Evolutionary conservation across 2,329 filamentous ascomycete species (phyloP).

Genomic region (Colletotrichum ledebouriae): DNA sequence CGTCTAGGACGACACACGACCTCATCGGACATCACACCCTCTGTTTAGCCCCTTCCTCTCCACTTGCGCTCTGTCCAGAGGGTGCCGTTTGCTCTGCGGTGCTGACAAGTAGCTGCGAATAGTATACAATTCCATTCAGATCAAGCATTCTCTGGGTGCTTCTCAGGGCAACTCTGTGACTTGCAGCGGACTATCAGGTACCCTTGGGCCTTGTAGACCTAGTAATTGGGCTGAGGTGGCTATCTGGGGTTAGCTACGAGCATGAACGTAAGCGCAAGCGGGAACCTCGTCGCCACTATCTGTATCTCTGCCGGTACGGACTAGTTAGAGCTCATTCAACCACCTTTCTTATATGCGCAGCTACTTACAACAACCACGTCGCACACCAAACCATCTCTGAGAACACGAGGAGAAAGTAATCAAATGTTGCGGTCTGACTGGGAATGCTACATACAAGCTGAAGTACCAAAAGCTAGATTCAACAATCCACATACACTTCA

Average conservation of each 20-base stretch:
- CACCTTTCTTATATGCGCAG: not conserved
- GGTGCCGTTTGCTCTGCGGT: not conserved
- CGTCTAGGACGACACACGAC: slow-evolving; percentile 41
- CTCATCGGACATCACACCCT: slow-evolving; percentile 42
- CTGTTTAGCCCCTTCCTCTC: slow-evolving; percentile 21
- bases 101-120: not conserved
- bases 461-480: too few relatives aligned
- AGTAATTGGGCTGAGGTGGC: too few relatives aligned
- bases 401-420: not conserved
- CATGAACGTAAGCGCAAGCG: too few relatives aligned
- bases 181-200: not conserved
- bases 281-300: too few relatives aligned
- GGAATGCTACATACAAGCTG: too few relatives aligned
- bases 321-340: slow-evolving; percentile 7
- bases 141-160: too few relatives aligned
- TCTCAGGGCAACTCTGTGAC: slow-evolving; percentile 17
- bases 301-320: not conserved
- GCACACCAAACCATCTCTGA: slow-evolving; percentile 6
- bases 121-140: not conserved
- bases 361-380: slow-evolving; percentile 5
- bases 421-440: not conserved
- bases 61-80: slow-evolving; percentile 1
- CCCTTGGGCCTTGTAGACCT: not conserved
- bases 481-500: not conserved
- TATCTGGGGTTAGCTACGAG: too few relatives aligned